phyloP scores from a whole-genome alignment of 305 asterid genomes.

The Fraxinus latifolia region DNA sequence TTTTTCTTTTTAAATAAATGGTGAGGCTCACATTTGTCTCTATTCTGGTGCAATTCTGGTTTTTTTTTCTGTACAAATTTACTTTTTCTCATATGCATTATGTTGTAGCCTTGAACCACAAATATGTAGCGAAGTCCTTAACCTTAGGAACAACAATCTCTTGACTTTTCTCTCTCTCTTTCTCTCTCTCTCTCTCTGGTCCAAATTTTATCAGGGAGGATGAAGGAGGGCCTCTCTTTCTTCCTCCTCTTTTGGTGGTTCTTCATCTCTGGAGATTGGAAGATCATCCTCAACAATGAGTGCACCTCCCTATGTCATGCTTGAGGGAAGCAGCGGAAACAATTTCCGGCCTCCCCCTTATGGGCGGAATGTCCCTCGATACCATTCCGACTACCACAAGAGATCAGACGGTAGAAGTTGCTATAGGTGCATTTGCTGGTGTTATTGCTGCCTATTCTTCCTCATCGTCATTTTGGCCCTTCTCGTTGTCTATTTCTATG shows the following conservation, averaged over 20 bases:
- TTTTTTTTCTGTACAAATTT: no score
- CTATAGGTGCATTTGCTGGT: constrained; percentile 44
- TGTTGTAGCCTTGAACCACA: constrained; percentile 13
- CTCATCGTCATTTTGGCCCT: constrained; percentile 22
- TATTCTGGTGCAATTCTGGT: no score
- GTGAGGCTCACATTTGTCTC: no score
- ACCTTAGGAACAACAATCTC: constrained; percentile 23
- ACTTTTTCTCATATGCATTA: neutral
- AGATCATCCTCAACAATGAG: constrained; percentile 20
- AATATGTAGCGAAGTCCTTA: constrained; percentile 19
- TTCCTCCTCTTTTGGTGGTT: constrained; percentile 1
- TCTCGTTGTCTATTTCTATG: constrained; percentile 33
- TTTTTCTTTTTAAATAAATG: no score
- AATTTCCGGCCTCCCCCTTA: constrained; percentile 28
- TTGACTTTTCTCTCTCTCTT: neutral
- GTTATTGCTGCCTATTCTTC: constrained; percentile 39
- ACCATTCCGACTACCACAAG: constrained; percentile 25
- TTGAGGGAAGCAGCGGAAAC: constrained; percentile 15
- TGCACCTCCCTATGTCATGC: constrained; percentile 34
- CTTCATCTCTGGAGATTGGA: neutral
- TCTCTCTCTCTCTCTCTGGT: neutral
- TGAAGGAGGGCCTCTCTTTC: constrained; percentile 19
- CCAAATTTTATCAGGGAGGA: neutral
- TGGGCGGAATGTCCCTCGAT: constrained; percentile 27
- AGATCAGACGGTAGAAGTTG: constrained; percentile 29